These are phyloP conservation scores for Boletus smithii DNA, from an alignment of 1,284 basidiomycete genomes.

Conservation along the genomic window DNA sequence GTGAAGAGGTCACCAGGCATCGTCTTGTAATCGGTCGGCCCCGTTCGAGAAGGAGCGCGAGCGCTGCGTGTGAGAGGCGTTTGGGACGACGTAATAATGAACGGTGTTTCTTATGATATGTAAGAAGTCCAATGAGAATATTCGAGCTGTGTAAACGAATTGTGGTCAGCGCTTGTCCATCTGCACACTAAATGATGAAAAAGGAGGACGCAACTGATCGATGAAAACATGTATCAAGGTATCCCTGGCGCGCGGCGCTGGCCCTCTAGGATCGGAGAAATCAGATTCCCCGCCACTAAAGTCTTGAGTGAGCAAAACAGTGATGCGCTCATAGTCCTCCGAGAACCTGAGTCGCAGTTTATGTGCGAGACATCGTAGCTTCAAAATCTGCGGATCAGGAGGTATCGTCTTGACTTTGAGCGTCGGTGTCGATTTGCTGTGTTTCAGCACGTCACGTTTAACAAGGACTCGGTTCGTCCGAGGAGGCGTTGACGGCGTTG, in stretches of 20 bases:
- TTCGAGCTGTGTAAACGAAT: constrained; percentile 57
- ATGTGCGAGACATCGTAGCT: constrained; percentile 51
- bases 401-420: constrained; percentile 38
- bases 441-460: constrained; percentile 34
- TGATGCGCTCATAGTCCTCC: constrained; percentile 47
- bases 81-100: constrained; percentile 32
- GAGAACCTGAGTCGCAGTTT: constrained; percentile 58
- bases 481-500: constrained; percentile 39
- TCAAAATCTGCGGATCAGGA: constrained; percentile 49
- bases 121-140: constrained; percentile 75
- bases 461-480: constrained; percentile 17
- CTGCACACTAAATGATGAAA: constrained; percentile 14
- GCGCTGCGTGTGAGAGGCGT: constrained; percentile 65
- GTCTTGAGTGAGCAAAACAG: constrained; percentile 42
- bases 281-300: constrained; percentile 37
- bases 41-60: constrained; percentile 70
- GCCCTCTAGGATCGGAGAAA: constrained; percentile 46
- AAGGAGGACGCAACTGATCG: constrained; percentile 62
- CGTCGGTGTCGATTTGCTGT: constrained; percentile 45
- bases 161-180: constrained; percentile 4
- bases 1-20: constrained; percentile 77
- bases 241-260: constrained; percentile 46
- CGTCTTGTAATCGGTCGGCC: constrained; percentile 66
- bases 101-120: constrained; percentile 55
- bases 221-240: constrained; percentile 79